phyloP scores from a whole-genome alignment of 495 filamentous ascomycete species.

The Aspergillus asperescens region DNA sequence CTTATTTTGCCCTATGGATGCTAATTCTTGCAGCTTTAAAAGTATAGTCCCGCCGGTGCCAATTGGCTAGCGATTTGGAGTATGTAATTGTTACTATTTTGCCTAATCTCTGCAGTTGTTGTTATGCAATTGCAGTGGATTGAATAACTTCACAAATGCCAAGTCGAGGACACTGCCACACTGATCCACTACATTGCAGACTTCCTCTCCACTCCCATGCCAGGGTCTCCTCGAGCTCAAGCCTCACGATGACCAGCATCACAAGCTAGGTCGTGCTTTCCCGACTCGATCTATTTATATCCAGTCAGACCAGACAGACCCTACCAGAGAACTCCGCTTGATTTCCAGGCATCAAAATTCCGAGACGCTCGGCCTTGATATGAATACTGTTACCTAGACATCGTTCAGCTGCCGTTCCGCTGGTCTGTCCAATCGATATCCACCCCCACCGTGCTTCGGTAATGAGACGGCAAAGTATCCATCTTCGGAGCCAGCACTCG shows the following conservation, averaged over 20 bases:
- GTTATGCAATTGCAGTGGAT: not conserved
- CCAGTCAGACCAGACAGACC: not conserved
- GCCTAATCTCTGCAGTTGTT: not conserved
- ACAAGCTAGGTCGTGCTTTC: not conserved
- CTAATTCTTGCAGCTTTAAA: too few species aligned
- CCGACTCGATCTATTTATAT: constrained; percentile 5
- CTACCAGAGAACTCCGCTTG: not conserved
- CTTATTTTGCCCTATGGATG: not conserved
- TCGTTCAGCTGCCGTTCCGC: not conserved
- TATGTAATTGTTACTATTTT: too few species aligned
- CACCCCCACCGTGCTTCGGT: too few species aligned
- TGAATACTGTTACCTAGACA: not conserved
- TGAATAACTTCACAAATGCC: not conserved
- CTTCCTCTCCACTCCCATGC: not conserved
- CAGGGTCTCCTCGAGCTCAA: not conserved
- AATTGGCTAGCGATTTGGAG: too few species aligned
- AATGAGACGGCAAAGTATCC: too few species aligned
- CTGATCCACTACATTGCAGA: not conserved
- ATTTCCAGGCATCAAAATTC: constrained; percentile 5
- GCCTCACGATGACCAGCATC: not conserved
- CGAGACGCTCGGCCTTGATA: not conserved
- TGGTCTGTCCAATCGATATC: not conserved
- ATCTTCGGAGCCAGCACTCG: too few species aligned
- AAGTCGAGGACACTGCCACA: not conserved
- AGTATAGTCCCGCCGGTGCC: too few species aligned